Evolutionary conservation across 1,284 basidiomycete genomes (phyloP).

Genomic region (Austroboletus novae-zelandiae): DNA sequence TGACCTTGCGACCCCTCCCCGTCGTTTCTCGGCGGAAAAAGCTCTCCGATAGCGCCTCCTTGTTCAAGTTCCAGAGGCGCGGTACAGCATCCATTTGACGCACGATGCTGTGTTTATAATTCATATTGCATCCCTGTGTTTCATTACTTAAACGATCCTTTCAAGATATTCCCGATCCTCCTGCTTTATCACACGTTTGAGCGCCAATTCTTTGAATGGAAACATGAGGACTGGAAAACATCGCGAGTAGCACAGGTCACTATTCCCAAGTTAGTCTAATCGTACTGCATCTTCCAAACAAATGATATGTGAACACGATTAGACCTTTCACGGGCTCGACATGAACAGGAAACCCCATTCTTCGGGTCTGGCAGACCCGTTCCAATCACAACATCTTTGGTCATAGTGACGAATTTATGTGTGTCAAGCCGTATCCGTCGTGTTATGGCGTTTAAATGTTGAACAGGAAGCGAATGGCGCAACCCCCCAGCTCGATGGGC

Average conservation of each 20-base stretch:
- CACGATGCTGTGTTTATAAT: neutral
- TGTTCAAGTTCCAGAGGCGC: too few species aligned
- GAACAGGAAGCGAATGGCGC: too few species aligned
- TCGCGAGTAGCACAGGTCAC: neutral
- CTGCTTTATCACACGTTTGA: neutral
- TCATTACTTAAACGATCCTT: too few species aligned
- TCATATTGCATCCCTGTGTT: neutral
- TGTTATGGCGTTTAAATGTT: too few species aligned
- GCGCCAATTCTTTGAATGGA: neutral
- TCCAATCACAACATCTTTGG: neutral
- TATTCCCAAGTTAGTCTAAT: neutral
- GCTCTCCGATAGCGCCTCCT: neutral
- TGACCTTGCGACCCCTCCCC: neutral
- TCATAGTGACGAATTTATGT: neutral
- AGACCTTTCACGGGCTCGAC: neutral
- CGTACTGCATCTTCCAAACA: neutral
- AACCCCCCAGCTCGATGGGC: too few species aligned
- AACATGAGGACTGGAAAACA: too few species aligned
- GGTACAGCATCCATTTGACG: neutral
- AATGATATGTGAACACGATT: neutral
- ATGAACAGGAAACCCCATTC: neutral
- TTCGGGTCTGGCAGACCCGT: neutral
- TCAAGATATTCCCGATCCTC: neutral
- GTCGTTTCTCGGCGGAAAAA: too few species aligned
- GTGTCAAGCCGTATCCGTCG: too few species aligned